These are phyloP conservation scores for Paraglomus brasilianum DNA, from an alignment of 192 early-diverging fungal species.

Conservation along the genomic window DNA sequence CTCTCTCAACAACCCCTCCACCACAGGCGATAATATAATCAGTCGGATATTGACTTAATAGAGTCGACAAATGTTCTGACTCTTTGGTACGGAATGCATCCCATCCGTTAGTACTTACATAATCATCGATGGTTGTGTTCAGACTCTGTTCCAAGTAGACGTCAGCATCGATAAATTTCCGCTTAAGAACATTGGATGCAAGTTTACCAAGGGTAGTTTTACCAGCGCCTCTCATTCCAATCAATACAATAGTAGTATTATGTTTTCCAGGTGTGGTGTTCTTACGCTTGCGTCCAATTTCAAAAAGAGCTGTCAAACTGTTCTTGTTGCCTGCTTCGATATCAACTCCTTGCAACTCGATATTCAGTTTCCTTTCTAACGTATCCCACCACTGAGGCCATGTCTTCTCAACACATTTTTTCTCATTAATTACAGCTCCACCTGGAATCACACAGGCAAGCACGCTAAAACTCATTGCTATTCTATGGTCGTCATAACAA, in stretches of 20 bases:
- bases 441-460: constrained; percentile 73
- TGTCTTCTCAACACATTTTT: constrained; percentile 98
- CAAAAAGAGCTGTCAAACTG: constrained; percentile 34
- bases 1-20: constrained; percentile 91
- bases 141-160: constrained; percentile 70
- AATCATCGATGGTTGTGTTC: constrained; percentile 74
- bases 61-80: constrained; percentile 58
- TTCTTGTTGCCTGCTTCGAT: constrained; percentile 39
- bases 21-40: constrained; percentile 86
- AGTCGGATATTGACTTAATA: constrained; percentile 55
- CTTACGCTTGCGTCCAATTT: constrained; percentile 22
- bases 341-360: constrained; percentile 58
- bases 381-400: constrained; percentile 99
- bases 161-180: constrained; percentile 90
- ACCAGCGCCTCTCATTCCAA: constrained; percentile 99
- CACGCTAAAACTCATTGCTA: constrained; percentile 96
- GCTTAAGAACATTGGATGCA: constrained; percentile 64
- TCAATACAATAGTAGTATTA: constrained; percentile 76
- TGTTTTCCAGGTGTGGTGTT: constrained; percentile 29
- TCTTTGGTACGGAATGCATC: constrained; percentile 84
- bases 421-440: constrained; percentile 81
- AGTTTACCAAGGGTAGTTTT: constrained; percentile 85
- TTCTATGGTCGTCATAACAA: constrained; percentile 97
- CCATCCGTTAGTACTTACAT: constrained; percentile 81
- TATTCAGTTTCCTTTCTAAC: constrained; percentile 76